Evolutionary conservation across 345 rosid genomes (phyloP), one percentile per base, ranked within the genome.

Genomic region (Eucalyptus guilfoylei): DNA sequence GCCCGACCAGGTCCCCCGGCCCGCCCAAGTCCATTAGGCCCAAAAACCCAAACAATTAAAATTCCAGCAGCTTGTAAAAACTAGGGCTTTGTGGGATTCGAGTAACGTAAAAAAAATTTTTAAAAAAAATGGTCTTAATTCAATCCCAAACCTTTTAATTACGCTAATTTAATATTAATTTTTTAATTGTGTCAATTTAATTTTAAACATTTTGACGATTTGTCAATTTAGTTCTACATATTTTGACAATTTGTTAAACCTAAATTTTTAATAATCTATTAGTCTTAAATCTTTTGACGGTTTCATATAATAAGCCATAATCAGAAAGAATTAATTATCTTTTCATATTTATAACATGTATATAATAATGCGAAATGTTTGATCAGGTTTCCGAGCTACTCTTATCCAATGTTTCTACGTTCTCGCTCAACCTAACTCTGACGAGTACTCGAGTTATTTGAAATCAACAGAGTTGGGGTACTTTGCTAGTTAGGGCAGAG

Each of bases 241-340:
- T 14, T 32, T 34, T 32, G 2, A 34, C 4, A 1, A 32, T 69
- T 69, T 32, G 1, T 69, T 16, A 69, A 17, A 16, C 6, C 24
- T 9, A 16, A 69, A 69, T 3, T 4, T 69, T 34, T 32, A 14
- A 17, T 0, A 4, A 34, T 69, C 34, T 69, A 34, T 19, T 11
- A 17, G 2, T 34, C 2, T 3, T 62, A 28, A 62, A 55, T 10
- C 0, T 55, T 55, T 55, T 10, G 1, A 24, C 0, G 6, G 24
- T 55, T 55, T 21, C 11, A 52, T 52, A 8, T 52, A 34, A 69
- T 9, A 67, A 67, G 40, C 37, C 80, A 15, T 32, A 2, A 32
- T 34, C 2, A 15, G 1, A 32, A 67, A 67, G 23, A 67, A 32
- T 16, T 67, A 2, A 32, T 37, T 5, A 67, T 32, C 10, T 69